Evolutionary conservation across 2,329 filamentous ascomycete genomes (phyloP).

Genomic region (Aspergillus eucalypticola): DNA sequence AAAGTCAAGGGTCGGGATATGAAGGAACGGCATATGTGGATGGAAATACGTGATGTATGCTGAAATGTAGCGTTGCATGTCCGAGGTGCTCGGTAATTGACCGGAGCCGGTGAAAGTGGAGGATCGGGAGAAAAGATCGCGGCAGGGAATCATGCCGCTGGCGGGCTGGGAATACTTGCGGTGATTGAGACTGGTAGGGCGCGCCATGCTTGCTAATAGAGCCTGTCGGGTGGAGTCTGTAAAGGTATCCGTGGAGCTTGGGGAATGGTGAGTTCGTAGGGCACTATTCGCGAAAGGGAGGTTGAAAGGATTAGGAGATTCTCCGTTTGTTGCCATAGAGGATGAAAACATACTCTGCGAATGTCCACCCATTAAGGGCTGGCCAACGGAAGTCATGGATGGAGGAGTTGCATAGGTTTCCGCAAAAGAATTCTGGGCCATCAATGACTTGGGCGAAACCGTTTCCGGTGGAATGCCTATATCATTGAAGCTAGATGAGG

Average conservation of each 20-base stretch:
- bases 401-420: constrained; percentile 79
- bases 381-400: constrained; percentile 72
- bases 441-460: constrained; percentile 73
- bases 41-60: constrained; percentile 92
- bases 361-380: constrained; percentile 67
- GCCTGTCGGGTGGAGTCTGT: constrained; percentile 67
- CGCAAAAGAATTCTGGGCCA: constrained; percentile 66
- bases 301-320: constrained; percentile 50
- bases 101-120: constrained; percentile 45
- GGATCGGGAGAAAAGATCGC: constrained; percentile 38
- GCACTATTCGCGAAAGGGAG: constrained; percentile 60
- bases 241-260: constrained; percentile 65
- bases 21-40: constrained; percentile 90
- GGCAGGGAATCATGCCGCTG: constrained; percentile 50
- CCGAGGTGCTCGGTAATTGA: constrained; percentile 73
- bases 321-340: constrained; percentile 45
- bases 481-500: constrained; percentile 73
- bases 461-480: constrained; percentile 69
- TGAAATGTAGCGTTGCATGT: constrained; percentile 86
- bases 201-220: constrained; percentile 61
- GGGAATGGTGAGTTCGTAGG: constrained; percentile 60
- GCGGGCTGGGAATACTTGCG: constrained; percentile 62
- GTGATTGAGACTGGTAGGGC: constrained; percentile 58
- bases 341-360: constrained; percentile 54
- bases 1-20: constrained; percentile 88